Base-by-base conservation (phyloP, 148 eudicot species). In the Fagopyrum homotropicum region DNA sequence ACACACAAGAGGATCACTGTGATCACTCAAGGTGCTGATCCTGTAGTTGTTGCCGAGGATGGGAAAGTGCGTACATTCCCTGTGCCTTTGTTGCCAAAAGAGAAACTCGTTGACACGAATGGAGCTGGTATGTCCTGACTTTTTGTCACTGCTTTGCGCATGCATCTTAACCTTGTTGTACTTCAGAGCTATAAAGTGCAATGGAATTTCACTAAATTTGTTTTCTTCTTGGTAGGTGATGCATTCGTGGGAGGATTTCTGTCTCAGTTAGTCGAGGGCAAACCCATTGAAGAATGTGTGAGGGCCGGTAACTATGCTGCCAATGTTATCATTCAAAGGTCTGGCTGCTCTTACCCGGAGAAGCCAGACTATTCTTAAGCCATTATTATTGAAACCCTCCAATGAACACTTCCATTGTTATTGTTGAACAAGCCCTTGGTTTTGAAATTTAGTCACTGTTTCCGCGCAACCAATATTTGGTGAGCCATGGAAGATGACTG, bases 21-120 rank as follows among this genome's bases (percentile, higher is more conserved):
- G 73, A 95, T 95, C 72, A 95, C 99, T 29, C 99, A 95, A 80
- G 99, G 99, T 83, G 87, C 89, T 35, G 99, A 95, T 75, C 97
- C 99, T 40, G 97, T 95, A 60, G 99, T 92, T 48, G 87, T 92
- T 82, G 99, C 96, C 11, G 86, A 86, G 73, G 91, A 90, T 79
- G 97, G 99, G 51, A 90, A 90, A 85, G 91, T 88, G 81, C 85
- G 54, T 66, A 73, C 69, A 77, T 88, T 84, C 83, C 93, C 99
- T n/a, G 94, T 92, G 19, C 82, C 88, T 22, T 48, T 78, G 72
- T 79, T 92, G 80, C 96, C 96, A 15, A 90, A 90, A 76, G 99
- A 92, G 80, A 95, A 95, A 77, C 87, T 92, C 29, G 91, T 95
- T 60, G 99, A 95, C 74, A 92, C 99, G 75, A 95, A 95, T 45